Percentiles rank a stretch among this genome's conserved stretches.
Evolutionary conservation across 306 rosid genomes (phyloP).

Genomic region (Castanea crenata): DNA sequence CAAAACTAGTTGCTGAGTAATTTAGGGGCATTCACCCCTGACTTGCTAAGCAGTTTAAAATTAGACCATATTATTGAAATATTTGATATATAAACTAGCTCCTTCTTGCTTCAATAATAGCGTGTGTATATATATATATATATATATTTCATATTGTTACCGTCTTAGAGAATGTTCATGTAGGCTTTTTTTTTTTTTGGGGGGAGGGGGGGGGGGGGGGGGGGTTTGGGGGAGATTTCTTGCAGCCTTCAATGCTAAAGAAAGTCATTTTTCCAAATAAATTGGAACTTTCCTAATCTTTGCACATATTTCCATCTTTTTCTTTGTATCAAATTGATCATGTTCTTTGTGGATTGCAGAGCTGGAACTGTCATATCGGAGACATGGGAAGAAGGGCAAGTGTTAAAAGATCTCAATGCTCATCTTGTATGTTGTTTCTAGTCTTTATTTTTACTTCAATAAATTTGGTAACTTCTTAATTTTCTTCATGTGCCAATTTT

Average conservation of each 20-base stretch:
- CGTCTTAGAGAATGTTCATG: too few species aligned
- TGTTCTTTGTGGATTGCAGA: constrained; percentile 46
- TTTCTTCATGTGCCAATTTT: not conserved
- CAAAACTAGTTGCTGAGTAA: too few species aligned
- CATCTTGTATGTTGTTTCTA: constrained; percentile 77
- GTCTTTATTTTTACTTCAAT: not conserved
- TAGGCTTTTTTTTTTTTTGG: too few species aligned
- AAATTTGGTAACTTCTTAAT: not conserved
- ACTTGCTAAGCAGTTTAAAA: too few species aligned
- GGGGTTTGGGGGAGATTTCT: too few species aligned
- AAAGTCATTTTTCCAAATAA: not conserved
- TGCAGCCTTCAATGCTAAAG: not conserved
- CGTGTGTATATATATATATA: too few species aligned
- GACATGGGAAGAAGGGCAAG: constrained; percentile 99
- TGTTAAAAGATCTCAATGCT: constrained; percentile 80
- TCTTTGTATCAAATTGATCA: constrained; percentile 18
- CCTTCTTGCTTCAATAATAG: too few species aligned
- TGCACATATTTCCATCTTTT: not conserved
- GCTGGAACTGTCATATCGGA: constrained; percentile 98
- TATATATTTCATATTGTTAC: too few species aligned
- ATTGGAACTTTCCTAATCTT: not conserved
- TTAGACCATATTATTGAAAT: too few species aligned
- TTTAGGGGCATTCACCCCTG: too few species aligned
- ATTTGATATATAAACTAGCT: too few species aligned
- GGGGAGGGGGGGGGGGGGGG: too few species aligned